Base-by-base conservation (phyloP, 768 basidiomycete species). In the Lactifluus echinatus region DNA sequence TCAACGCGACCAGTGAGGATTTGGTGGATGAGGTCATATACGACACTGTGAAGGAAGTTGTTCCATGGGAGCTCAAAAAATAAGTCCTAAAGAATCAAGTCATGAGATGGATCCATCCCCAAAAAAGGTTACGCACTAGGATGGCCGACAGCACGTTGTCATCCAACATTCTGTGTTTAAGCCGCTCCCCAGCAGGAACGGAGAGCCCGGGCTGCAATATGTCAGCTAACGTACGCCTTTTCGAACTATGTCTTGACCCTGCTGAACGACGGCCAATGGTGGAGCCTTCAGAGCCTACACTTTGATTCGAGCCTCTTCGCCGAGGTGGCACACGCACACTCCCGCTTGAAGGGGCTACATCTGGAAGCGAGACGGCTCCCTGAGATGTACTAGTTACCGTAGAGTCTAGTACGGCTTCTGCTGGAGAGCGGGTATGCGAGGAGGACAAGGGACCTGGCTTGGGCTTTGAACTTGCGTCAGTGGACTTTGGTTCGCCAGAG, bases 1-100 rank as follows among this genome's bases (percentile, higher is more conserved):
- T 93, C 89, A 21, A 93, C 79, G 24, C 84, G 81, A 14, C 93
- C 94, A 1, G 89, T 94, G 54, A 99, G 77, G 44, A 98, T 85
- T 69, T 98, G 96, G 67, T 98, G 96, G 1, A 98, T 77, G 56
- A 96, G 75, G 68, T 99, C 96, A 67, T 98, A 98, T 17, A 96
- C 92, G 29, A 93, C 87, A 65, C 90, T 93, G 68, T 99, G 96
- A 29, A 98, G 73, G 69, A 98, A 98, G 68, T 98, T 97, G 72
- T 99, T 97, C 87, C 90, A 92, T 0, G 94, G 93, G 66, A 87
- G 96, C 59, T 88, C 85, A 68, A 97, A 97, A 76, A 97, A 97
- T 36, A 97, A 76, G 64, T 94, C 89, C 93, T 95, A 64, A 23
- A 44, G 50, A 19, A 62, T 59, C 47, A 34, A 37, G 54, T 23